Evolutionary conservation across 139 green algal species (phyloP).

Genomic region (Ulvella scutata): DNA sequence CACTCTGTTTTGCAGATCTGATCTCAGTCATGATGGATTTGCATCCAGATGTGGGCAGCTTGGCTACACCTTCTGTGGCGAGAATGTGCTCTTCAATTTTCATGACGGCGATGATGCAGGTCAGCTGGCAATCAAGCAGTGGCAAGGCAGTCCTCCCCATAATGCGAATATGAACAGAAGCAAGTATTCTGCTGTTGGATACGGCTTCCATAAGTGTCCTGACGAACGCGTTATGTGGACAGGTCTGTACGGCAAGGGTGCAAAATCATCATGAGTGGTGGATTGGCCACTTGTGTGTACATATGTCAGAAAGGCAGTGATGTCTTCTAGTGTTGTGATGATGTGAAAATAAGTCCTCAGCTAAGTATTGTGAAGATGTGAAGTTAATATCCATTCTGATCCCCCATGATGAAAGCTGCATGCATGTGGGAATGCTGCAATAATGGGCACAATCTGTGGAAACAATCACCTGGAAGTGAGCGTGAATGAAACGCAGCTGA

Average conservation of each 20-base stretch:
- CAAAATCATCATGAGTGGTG: neutral
- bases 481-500: no score
- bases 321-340: no score
- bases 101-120: neutral
- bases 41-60: neutral
- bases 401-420: neutral
- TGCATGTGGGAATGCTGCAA: no score
- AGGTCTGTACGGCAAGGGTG: neutral
- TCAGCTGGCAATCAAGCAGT: neutral
- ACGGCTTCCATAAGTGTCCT: neutral
- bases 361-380: neutral
- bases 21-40: neutral
- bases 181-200: neutral
- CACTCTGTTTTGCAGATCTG: neutral
- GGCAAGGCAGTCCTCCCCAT: neutral
- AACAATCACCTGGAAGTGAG: no score
- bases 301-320: neutral
- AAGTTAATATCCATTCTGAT: neutral
- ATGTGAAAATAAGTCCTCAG: no score
- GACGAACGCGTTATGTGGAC: neutral
- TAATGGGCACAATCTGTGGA: no score
- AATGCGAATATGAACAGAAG: neutral
- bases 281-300: neutral
- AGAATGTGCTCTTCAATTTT: conserved; percentile 4
- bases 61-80: neutral